Evolutionary conservation across 805 yeast species (phyloP), one percentile per base, ranked within the genome.

Genomic region (Brettanomyces custersianus): DNA sequence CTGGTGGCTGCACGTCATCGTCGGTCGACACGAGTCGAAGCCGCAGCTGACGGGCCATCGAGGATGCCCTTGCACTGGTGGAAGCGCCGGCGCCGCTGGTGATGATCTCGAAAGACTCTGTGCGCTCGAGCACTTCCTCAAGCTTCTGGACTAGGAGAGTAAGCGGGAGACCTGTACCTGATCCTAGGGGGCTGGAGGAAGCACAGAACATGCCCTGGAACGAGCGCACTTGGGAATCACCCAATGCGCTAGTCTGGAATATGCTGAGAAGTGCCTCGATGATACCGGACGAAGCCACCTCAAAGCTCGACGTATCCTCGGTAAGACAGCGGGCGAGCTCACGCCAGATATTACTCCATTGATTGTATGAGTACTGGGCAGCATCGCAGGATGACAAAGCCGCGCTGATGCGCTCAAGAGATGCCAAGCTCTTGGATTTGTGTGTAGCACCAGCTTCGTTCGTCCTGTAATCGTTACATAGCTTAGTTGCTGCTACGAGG

Each of bases 31-130:
- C 51, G 4, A 86, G 61, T 41, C 68, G 72, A 12, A 86, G 42
- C 37, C 74, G 76, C 29, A 86, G 59, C 52, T 84, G 94, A 38
- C 74, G 77, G 0, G 87, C 82, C 69, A 87, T 66, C 0, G 79
- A 68, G 0, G 76, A 63, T 2, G 83, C 70, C 20, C 74, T 71
- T 1, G 51, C 40, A 20, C 36, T 44, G 4, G 48, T 29, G n/a
- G 34, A 38, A 4, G 48, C 41, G 17, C 43, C 40, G 4, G 42
- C 38, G 11, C 70, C 83, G 48, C 74, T 59, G 0, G 72, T 63
- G 2, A 70, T 54, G 13, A 86, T 73, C 28, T 76, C 80, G 52
- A 86, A 83, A 0, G 79, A 63, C 52, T 87, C 96, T 0, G 76
- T 65, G 46, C 94, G 67, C 1, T 84, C 74, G 17, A 86, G 56